These are phyloP conservation scores for Candolleomyces efflorescens DNA, from an alignment of 768 basidiomycete species.

Conservation along the genomic window DNA sequence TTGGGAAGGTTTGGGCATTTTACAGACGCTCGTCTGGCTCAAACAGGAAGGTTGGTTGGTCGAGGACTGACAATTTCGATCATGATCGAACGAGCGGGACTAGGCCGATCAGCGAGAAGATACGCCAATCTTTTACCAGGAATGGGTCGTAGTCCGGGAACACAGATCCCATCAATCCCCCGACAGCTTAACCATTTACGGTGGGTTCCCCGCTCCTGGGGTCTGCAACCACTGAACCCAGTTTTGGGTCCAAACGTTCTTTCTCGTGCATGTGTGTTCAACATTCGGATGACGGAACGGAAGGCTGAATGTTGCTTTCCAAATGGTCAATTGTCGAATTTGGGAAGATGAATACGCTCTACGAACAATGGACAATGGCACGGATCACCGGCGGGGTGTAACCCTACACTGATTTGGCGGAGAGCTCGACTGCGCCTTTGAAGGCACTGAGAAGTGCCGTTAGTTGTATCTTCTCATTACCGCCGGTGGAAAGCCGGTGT, in stretches of 20 bases:
- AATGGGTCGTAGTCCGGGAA: neutral
- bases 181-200: neutral
- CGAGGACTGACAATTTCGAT: slow-evolving; percentile 4
- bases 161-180: neutral
- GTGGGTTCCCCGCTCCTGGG: neutral
- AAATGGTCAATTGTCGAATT: neutral
- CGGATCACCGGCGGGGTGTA: neutral
- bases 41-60: slow-evolving; percentile 1
- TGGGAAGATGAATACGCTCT: neutral
- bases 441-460: slow-evolving; percentile 89
- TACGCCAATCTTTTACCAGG: neutral
- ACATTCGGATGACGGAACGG: neutral
- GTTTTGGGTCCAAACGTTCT: neutral
- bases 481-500: slow-evolving; percentile 88
- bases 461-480: slow-evolving; percentile 90
- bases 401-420: slow-evolving; percentile 35
- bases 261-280: neutral
- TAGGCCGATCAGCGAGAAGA: neutral
- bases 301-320: neutral
- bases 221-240: neutral
- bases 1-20: neutral
- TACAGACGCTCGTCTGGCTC: neutral
- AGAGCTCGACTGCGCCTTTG: slow-evolving; percentile 86
- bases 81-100: slow-evolving; percentile 4
- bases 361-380: neutral